A percentile compares a stretch with the other conserved stretches of the same genome.
phyloP scores from a whole-genome alignment of 257 asterid species.

The Linderniella brevidens region DNA sequence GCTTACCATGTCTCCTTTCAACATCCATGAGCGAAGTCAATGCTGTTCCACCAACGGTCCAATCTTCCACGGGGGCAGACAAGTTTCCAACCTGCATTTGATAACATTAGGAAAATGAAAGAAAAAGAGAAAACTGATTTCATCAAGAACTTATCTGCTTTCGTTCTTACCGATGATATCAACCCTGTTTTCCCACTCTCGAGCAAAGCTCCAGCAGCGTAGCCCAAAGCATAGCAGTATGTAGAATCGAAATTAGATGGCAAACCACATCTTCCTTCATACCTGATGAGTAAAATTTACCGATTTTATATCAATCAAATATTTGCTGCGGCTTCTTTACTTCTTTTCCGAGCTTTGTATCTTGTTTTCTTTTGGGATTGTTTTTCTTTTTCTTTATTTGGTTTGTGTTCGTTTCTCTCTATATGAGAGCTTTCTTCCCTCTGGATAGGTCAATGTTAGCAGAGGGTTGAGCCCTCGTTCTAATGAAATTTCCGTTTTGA shows the following conservation, averaged over 20 bases:
- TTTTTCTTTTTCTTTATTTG: too few species aligned
- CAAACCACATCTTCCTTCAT: conserved; percentile 94
- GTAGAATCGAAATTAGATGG: conserved; percentile 89
- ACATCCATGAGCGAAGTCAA: conserved; percentile 93
- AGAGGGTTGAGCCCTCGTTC: too few species aligned
- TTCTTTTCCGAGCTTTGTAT: too few species aligned
- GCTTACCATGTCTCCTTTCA: conserved; percentile 93
- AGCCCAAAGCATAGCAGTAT: conserved; percentile 62
- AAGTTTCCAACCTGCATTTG: conserved; percentile 68
- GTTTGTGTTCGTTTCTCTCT: too few species aligned
- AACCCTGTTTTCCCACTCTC: conserved; percentile 78
- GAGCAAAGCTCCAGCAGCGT: conserved; percentile 72
- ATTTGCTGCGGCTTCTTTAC: too few species aligned
- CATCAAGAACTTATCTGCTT: background rate
- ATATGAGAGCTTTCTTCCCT: too few species aligned
- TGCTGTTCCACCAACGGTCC: conserved; percentile 98
- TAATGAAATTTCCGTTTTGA: too few species aligned
- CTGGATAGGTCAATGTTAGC: too few species aligned
- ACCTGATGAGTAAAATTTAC: conserved; percentile 25
- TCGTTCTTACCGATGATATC: conserved; percentile 37
- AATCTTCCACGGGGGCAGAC: conserved; percentile 80
- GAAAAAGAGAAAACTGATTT: background rate
- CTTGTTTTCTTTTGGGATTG: too few species aligned
- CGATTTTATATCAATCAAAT: background rate
- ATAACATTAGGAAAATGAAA: background rate